phyloP scores from a whole-genome alignment of 805 yeast species.

The Cephaloascus albidus region DNA sequence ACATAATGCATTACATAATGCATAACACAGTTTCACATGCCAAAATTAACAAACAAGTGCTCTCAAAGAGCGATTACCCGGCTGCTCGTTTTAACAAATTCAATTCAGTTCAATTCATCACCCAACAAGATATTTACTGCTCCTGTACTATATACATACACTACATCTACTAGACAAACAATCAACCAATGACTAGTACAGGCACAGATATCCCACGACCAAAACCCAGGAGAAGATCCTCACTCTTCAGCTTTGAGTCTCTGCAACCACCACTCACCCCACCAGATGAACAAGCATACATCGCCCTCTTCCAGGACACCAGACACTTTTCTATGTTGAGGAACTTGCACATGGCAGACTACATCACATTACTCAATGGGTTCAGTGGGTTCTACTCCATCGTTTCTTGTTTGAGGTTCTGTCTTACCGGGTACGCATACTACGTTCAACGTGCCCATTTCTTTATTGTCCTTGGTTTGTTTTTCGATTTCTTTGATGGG shows the following conservation, averaged over 20 bases:
- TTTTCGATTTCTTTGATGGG: slow-evolving; percentile 95
- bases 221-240: slow-evolving; percentile 41
- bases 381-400: slow-evolving; percentile 90
- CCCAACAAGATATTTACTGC: too few species aligned
- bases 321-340: slow-evolving; percentile 83
- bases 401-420: slow-evolving; percentile 74
- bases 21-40: too few species aligned
- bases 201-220: slow-evolving; percentile 8
- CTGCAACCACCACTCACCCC: slow-evolving; percentile 63
- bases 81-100: too few species aligned
- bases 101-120: too few species aligned
- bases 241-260: slow-evolving; percentile 41
- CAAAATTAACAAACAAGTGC: too few species aligned
- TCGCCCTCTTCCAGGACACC: slow-evolving; percentile 71
- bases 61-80: too few species aligned
- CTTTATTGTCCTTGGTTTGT: slow-evolving; percentile 82
- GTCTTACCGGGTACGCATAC: slow-evolving; percentile 57
- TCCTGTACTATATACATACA: too few species aligned
- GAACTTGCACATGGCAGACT: slow-evolving; percentile 90
- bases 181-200: too few species aligned
- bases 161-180: too few species aligned
- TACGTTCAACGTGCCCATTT: slow-evolving; percentile 84
- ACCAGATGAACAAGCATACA: slow-evolving; percentile 69
- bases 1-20: too few species aligned
- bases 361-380: slow-evolving; percentile 89